Conservation (phyloP, 768 basidiomycete species). For the Sporobolomyces roseus region DNA sequence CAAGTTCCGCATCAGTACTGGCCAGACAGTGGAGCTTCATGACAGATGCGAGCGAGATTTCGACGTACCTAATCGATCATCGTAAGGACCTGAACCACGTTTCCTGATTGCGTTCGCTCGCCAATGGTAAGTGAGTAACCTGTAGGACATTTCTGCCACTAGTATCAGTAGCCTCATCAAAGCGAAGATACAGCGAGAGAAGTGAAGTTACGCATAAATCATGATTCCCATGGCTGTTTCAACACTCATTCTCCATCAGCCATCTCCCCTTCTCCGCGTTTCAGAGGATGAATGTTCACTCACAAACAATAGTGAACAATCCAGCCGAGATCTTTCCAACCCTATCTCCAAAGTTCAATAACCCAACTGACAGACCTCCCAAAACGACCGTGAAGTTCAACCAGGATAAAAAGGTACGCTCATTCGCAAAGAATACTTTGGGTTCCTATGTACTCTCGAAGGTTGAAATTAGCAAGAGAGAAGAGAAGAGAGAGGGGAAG, state of each 20-base stretch:
- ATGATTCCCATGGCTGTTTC: constrained; percentile 85
- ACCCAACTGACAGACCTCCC: constrained; percentile 88
- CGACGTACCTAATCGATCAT: constrained; percentile 76
- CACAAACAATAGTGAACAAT: constrained; percentile 92
- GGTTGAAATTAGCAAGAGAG: background rate
- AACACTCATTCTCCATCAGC: constrained; percentile 8
- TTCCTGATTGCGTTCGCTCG: constrained; percentile 85
- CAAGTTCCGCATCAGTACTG: no score
- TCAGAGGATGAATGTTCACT: constrained; percentile 45
- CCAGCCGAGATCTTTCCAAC: constrained; percentile 94
- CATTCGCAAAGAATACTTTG: constrained; percentile 91
- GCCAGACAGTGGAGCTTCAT: no score
- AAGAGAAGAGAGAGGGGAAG: background rate
- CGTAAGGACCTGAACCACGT: constrained; percentile 90
- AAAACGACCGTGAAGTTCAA: constrained; percentile 92
- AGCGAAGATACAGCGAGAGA: background rate
- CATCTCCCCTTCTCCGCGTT: no score
- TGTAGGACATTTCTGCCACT: background rate
- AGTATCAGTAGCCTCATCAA: background rate
- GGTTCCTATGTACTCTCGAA: constrained; percentile 56
- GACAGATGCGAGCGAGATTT: no score
- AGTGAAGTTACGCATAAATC: constrained; percentile 66
- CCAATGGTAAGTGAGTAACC: constrained; percentile 88
- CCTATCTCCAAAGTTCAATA: constrained; percentile 97
- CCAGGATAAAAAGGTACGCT: constrained; percentile 84